Percentiles rank a stretch among this genome's conserved stretches.
phyloP scores from a whole-genome alignment of 2,329 filamentous ascomycete species.

The Aureobasidium sp. region DNA sequence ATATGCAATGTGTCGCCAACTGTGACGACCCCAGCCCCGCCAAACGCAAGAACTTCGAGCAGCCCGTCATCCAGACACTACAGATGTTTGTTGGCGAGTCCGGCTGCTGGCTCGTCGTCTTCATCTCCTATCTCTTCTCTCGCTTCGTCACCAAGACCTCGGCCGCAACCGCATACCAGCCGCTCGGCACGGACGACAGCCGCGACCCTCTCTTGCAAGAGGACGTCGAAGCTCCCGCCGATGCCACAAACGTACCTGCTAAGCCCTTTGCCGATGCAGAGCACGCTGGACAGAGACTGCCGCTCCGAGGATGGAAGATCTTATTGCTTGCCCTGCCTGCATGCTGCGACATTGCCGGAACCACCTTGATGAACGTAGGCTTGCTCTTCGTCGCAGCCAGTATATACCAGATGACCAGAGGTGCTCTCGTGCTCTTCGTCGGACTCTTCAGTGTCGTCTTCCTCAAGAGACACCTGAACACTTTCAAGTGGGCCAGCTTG shows the following conservation, averaged over 20 bases:
- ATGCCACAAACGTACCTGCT: conserved; percentile 34
- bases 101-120: conserved; percentile 90
- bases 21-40: conserved; percentile 64
- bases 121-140: conserved; percentile 57
- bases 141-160: conserved; percentile 26
- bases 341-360: conserved; percentile 88
- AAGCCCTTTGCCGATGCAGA: conserved; percentile 44
- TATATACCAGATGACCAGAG: conserved; percentile 98
- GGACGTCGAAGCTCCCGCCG: conserved; percentile 19
- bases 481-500: conserved; percentile 91
- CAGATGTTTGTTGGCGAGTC: conserved; percentile 98
- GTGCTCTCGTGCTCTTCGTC: conserved; percentile 89
- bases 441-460: conserved; percentile 92
- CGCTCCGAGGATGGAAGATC: conserved; percentile 62
- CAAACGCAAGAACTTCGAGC: conserved; percentile 70
- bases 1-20: conserved; percentile 93
- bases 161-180: conserved; percentile 9
- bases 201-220: neutral
- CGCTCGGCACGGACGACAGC: conserved; percentile 14
- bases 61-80: conserved; percentile 88
- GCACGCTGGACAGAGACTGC: conserved; percentile 34
- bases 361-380: conserved; percentile 94
- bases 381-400: conserved; percentile 88
- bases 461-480: conserved; percentile 64
- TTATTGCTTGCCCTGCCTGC: conserved; percentile 74